Percentiles rank a stretch among this genome's conserved stretches.
Evolutionary conservation across 164 flowering plant genomes (phyloP).

Genomic region (Pachysandra terminalis): DNA sequence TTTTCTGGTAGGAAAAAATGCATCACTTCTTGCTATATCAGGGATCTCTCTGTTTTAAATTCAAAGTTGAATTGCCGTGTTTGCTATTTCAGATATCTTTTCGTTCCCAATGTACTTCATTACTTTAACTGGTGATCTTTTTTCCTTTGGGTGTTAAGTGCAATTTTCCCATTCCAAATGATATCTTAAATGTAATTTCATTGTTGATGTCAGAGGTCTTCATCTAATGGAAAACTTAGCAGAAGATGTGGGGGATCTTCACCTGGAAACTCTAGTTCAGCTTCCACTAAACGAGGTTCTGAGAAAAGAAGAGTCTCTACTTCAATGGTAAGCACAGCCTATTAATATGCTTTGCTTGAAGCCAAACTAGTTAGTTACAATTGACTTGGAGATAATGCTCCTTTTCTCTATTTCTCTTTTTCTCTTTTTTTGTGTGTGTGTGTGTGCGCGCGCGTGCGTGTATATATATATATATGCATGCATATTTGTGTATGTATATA

Average conservation of each 20-base stretch:
- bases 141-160: background rate
- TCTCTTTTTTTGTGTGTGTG: too few relatives aligned
- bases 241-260: slow-evolving; percentile 48
- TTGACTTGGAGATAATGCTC: background rate
- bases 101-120: background rate
- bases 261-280: slow-evolving; percentile 42
- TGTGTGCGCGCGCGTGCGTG: too few relatives aligned
- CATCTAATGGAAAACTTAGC: slow-evolving; percentile 56
- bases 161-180: background rate
- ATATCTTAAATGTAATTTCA: background rate
- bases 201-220: slow-evolving; percentile 42
- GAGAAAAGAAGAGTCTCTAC: slow-evolving; percentile 60
- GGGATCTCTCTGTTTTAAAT: too few relatives aligned
- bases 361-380: background rate
- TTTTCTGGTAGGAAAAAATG: background rate
- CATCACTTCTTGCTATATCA: background rate
- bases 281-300: slow-evolving; percentile 56
- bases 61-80: background rate
- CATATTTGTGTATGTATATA: too few relatives aligned
- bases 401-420: too few relatives aligned
- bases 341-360: background rate
- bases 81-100: too few relatives aligned
- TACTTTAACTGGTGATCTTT: background rate
- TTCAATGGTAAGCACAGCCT: slow-evolving; percentile 49
- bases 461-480: too few relatives aligned